phyloP scores from a whole-genome alignment of 192 early-diverging fungal genomes.

The Cladochytrium replicatum region DNA sequence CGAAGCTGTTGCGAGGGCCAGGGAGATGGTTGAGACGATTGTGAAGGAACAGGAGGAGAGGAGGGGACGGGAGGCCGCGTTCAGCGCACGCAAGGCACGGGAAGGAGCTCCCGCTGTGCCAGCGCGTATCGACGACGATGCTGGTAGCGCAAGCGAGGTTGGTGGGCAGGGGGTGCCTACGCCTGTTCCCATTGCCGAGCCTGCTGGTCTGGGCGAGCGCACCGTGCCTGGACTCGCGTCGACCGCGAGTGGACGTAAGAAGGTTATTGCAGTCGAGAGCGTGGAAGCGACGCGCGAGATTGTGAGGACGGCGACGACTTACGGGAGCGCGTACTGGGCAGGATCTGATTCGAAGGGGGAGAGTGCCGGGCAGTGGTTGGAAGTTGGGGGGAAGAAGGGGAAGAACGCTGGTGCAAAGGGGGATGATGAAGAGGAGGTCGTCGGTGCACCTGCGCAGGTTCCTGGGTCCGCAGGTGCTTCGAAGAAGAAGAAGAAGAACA shows the following conservation, averaged over 20 bases:
- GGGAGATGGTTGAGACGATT: constrained; percentile 16
- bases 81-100: constrained; percentile 12
- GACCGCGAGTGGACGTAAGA: too few relatives aligned
- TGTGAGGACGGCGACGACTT: too few relatives aligned
- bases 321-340: too few relatives aligned
- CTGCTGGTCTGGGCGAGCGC: constrained; percentile 14
- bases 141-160: neutral
- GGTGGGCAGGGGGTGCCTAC: neutral
- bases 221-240: too few relatives aligned
- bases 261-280: too few relatives aligned
- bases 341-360: too few relatives aligned
- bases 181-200: constrained; percentile 1
- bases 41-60: constrained; percentile 19
- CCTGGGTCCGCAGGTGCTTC: constrained; percentile 5
- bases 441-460: constrained; percentile 2
- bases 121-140: neutral
- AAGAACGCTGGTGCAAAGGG: constrained; percentile 11
- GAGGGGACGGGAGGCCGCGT: constrained; percentile 9
- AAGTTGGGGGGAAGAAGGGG: constrained; percentile 12
- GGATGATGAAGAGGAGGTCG: neutral
- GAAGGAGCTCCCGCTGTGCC: neutral
- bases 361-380: constrained; percentile 10
- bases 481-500: constrained; percentile 8
- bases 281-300: neutral
- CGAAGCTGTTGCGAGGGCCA: constrained; percentile 16